These are phyloP conservation scores for Hygrocybe coccinea DNA, from an alignment of 768 basidiomycete species.

Conservation along the genomic window DNA sequence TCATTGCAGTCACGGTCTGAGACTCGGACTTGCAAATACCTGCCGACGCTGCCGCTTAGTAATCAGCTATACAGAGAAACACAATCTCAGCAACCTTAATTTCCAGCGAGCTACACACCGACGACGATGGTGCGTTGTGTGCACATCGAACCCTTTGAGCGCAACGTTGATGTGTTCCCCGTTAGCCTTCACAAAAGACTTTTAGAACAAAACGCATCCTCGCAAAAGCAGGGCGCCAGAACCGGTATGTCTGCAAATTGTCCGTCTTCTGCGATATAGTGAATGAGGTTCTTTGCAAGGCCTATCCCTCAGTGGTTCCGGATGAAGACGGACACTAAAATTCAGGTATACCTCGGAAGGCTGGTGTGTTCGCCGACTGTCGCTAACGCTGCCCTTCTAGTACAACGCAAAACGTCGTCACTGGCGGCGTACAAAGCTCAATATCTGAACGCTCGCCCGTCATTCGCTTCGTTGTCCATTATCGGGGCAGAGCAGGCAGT, in stretches of 20 bases:
- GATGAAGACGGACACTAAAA: constrained; percentile 92
- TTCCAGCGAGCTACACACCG: constrained; percentile 20
- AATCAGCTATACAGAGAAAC: constrained; percentile 41
- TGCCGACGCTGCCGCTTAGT: constrained; percentile 3
- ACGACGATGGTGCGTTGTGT: background rate
- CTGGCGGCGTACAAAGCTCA: constrained; percentile 99
- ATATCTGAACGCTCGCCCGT: constrained; percentile 55
- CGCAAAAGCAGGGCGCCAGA: constrained; percentile 93
- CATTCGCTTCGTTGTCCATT: background rate
- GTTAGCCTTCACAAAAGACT: constrained; percentile 96
- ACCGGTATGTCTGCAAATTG: constrained; percentile 57
- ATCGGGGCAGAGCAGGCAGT: background rate
- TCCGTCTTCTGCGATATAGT: background rate
- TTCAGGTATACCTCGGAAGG: constrained; percentile 55
- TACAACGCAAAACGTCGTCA: constrained; percentile 96
- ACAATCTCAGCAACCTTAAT: constrained; percentile 17
- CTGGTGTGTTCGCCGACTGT: background rate
- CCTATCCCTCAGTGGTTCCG: constrained; percentile 99
- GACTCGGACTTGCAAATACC: too few species aligned
- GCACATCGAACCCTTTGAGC: background rate
- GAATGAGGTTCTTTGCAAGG: constrained; percentile 33
- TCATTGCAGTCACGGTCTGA: too few species aligned
- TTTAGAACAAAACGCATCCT: constrained; percentile 97
- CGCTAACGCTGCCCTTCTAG: constrained; percentile 35
- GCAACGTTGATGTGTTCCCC: background rate